phyloP scores from a whole-genome alignment of 306 rosid genomes.

The Herpetospermum pedunculosum region DNA sequence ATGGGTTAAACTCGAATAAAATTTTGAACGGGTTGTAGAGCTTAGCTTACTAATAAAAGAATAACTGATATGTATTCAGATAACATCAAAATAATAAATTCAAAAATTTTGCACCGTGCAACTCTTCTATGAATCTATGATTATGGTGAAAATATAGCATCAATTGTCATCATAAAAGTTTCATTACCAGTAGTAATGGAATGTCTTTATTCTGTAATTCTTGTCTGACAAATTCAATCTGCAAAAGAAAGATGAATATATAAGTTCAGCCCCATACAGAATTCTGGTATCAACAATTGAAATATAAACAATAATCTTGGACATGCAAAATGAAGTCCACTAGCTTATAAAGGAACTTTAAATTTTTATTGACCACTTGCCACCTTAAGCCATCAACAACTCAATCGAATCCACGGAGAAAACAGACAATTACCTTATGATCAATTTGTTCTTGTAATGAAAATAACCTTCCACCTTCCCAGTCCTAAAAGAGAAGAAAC shows the following conservation, averaged over 20 bases:
- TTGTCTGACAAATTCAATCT: conserved; percentile 65
- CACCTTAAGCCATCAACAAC: neutral
- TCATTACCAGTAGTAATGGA: conserved; percentile 70
- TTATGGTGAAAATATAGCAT: conserved; percentile 7
- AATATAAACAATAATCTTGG: too few relatives aligned
- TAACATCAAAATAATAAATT: neutral
- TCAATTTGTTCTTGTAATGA: conserved; percentile 78
- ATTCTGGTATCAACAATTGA: neutral
- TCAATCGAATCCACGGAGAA: conserved; percentile 2
- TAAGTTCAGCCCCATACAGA: conserved; percentile 1
- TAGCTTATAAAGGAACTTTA: neutral
- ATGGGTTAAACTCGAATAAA: neutral
- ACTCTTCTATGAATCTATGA: neutral
- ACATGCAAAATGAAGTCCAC: neutral
- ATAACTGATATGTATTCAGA: neutral
- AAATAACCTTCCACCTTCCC: conserved; percentile 70
- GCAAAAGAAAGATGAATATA: conserved; percentile 15
- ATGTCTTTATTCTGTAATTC: conserved; percentile 45
- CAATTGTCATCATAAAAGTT: neutral
- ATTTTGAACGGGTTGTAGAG: neutral
- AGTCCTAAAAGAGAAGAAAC: conserved; percentile 36
- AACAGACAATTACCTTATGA: conserved; percentile 53
- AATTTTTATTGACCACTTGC: neutral
- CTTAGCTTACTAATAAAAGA: neutral
- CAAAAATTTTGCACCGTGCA: neutral